Evolutionary conservation across 305 asterid species (phyloP).

Genomic region (Petunia hybrid): DNA sequence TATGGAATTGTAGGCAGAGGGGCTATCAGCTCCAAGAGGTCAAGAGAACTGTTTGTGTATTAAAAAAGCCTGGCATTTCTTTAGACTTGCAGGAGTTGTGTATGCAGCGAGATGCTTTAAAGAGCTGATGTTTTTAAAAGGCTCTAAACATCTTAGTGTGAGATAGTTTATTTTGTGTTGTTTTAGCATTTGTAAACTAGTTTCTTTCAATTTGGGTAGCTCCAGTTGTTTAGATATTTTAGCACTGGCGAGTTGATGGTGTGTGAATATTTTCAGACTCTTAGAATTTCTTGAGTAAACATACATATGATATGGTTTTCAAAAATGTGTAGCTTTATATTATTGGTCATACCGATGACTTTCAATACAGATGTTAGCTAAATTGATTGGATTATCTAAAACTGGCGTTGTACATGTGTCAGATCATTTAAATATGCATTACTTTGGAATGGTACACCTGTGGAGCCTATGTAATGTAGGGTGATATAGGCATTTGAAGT

Average conservation of each 20-base stretch:
- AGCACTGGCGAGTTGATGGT: not conserved
- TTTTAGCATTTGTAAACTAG: not conserved
- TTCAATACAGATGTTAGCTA: too few species aligned
- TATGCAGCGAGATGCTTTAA: not conserved
- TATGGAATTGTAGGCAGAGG: slow-evolving; percentile 8
- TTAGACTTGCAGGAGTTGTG: not conserved
- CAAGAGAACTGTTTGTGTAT: not conserved
- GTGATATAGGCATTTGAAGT: too few species aligned
- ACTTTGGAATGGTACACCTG: too few species aligned
- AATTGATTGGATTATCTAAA: too few species aligned
- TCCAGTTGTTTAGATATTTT: not conserved
- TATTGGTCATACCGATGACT: too few species aligned
- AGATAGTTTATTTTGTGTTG: not conserved
- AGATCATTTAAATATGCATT: too few species aligned
- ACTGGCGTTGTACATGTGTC: too few species aligned
- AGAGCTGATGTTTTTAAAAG: not conserved
- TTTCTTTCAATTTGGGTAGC: not conserved
- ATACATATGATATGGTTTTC: too few species aligned
- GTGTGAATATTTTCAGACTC: too few species aligned
- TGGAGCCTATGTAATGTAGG: too few species aligned
- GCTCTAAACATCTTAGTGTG: slow-evolving; percentile 11
- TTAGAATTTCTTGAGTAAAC: not conserved
- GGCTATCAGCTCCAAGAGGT: not conserved
- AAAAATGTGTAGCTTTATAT: too few species aligned
- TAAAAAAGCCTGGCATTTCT: not conserved